Base-by-base conservation (phyloP, 352 stramenopile species). In the Phytophthora rubi region DNA sequence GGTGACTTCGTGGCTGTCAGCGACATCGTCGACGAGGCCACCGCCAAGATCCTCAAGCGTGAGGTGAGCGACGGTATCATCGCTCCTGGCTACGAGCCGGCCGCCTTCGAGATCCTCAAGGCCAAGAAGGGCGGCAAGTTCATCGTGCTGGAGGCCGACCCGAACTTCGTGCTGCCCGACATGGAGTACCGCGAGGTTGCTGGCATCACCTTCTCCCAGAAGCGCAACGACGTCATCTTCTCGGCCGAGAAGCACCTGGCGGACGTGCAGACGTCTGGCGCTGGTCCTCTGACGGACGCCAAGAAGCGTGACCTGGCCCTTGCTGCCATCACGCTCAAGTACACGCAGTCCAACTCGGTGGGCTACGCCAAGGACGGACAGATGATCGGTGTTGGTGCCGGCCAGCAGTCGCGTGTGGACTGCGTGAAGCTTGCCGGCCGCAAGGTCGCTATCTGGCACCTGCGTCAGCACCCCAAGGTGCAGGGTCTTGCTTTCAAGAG, bases 31-130 rank as follows among this genome's bases (percentile, higher is more conserved):
- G 98, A 99, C 80, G 97, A 99, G 71, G 95, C 90, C 42, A 99
- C 98, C 2, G 98, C 98, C 16, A 94, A 98, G 76, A 98, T 99
- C 68, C 85, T 99, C 45, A 99, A 99, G 87, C 98, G 97, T 69
- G 97, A 99, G 83, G 97, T 99, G 28, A 98, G 89, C 70, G 98
- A 99, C 78, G 98, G 98, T 60, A 99, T 99, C 80, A 98, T 99
- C 65, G 98, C 98, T 21, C 97, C 98, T 2, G 97, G 97, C 63
- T 99, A 99, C 83, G 98, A 99, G 52, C 95, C 97, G 1, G 96
- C 97, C 32, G 98, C 98, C 6, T 86, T 99, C 6, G 95, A 98
- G 74, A 99, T 99, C 74, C 86, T 99, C 23, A 98, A 98, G 74
- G 73, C 77, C 48, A 99, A 99, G 88, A 99, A 99, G 91, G 94